Conservation (phyloP, 1,284 basidiomycete genomes). For the Kwoniella shivajii region DNA sequence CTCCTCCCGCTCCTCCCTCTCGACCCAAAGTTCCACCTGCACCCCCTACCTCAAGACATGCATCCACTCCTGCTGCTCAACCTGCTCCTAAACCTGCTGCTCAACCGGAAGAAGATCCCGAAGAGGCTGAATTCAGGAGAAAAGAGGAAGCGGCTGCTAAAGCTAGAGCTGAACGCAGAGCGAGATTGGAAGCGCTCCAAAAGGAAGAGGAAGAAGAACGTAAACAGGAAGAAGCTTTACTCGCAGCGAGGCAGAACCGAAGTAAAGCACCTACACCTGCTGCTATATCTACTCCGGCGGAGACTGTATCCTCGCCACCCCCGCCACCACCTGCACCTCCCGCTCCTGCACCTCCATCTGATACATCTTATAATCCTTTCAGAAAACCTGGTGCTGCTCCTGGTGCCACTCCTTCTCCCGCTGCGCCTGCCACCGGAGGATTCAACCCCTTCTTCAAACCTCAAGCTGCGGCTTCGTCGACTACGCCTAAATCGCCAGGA, state of each 20-base stretch:
- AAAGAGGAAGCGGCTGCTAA: constrained; percentile 69
- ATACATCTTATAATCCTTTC: constrained; percentile 53
- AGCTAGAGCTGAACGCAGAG: constrained; percentile 66
- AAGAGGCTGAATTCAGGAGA: constrained; percentile 65
- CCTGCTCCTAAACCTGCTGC: constrained; percentile 53
- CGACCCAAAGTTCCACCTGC: constrained; percentile 25
- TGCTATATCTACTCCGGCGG: no score
- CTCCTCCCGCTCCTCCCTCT: constrained; percentile 37
- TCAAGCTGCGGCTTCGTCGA: constrained; percentile 31
- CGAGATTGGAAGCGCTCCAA: constrained; percentile 68
- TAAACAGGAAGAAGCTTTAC: constrained; percentile 64
- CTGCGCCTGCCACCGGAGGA: constrained; percentile 39
- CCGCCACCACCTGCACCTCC: constrained; percentile 27
- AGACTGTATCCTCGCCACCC: constrained; percentile 20
- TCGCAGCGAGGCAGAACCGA: constrained; percentile 47
- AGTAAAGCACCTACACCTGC: constrained; percentile 21
- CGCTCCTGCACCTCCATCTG: constrained; percentile 22
- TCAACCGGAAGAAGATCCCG: constrained; percentile 59
- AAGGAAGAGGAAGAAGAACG: constrained; percentile 70
- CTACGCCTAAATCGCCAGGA: constrained; percentile 18
- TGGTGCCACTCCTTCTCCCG: constrained; percentile 24
- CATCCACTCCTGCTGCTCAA: constrained; percentile 48
- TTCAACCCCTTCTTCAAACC: constrained; percentile 59
- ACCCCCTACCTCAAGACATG: constrained; percentile 26
- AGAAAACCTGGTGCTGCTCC: constrained; percentile 50